Evolutionary conservation across 2,329 filamentous ascomycete species (phyloP).

Genomic region (Teratosphaeria nubilosa): DNA sequence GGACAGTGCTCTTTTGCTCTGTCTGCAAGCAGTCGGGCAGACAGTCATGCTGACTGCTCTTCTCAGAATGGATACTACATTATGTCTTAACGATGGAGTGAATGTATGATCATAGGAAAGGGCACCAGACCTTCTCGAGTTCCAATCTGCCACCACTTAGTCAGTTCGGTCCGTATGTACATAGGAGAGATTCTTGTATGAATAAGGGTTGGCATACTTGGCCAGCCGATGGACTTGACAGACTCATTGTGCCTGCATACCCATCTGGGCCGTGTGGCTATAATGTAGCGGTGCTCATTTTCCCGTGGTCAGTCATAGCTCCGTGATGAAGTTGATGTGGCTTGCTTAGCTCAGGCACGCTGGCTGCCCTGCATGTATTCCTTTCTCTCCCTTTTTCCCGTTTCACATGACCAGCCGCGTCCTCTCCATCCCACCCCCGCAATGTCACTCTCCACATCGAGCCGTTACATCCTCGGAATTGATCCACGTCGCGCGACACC

Average conservation of each 20-base stretch:
- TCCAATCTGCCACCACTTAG: too few relatives aligned
- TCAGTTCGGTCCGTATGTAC: too few relatives aligned
- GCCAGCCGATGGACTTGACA: background rate
- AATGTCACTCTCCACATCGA: background rate
- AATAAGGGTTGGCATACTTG: background rate
- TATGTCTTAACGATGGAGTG: too few relatives aligned
- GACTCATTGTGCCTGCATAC: background rate
- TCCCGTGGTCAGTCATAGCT: background rate
- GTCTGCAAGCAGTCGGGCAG: too few relatives aligned
- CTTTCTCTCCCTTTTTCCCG: background rate
- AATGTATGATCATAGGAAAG: too few relatives aligned
- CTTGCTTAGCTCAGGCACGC: background rate
- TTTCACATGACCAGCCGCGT: background rate
- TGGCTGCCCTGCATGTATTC: background rate
- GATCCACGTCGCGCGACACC: background rate
- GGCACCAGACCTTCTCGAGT: too few relatives aligned
- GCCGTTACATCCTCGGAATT: too few relatives aligned
- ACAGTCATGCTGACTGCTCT: too few relatives aligned
- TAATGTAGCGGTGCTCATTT: background rate
- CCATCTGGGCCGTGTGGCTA: background rate
- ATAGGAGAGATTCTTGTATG: too few relatives aligned
- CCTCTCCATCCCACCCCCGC: background rate
- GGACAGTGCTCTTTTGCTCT: too few relatives aligned
- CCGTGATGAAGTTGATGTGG: background rate
- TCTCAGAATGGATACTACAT: too few relatives aligned